phyloP scores from a whole-genome alignment of 1,284 basidiomycete species.

The Inonotus obliquus region DNA sequence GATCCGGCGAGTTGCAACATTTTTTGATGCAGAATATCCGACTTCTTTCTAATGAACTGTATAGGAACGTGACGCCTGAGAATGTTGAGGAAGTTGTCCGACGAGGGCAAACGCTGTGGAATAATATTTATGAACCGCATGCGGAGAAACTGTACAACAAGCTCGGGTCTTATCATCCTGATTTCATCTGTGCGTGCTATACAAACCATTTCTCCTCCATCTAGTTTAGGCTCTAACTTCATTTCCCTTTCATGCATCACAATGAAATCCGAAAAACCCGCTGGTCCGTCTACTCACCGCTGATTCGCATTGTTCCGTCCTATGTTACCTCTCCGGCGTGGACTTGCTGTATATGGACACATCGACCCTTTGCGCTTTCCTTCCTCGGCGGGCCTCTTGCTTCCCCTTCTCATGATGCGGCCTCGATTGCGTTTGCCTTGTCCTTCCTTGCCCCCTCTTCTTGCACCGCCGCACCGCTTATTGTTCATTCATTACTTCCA shows the following conservation, averaged over 20 bases:
- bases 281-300: background rate
- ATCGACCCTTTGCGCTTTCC: conserved; percentile 15
- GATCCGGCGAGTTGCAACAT: conserved; percentile 48
- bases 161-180: conserved; percentile 79
- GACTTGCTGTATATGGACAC: conserved; percentile 5
- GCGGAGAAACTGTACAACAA: conserved; percentile 86
- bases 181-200: conserved; percentile 70
- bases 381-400: conserved; percentile 14
- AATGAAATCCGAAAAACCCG: conserved; percentile 1
- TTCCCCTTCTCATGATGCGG: background rate
- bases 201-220: conserved; percentile 17
- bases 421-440: background rate
- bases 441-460: background rate
- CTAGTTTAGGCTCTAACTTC: conserved; percentile 23
- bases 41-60: background rate
- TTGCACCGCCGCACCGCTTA: conserved; percentile 6
- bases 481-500: background rate
- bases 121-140: conserved; percentile 89
- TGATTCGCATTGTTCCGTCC: background rate
- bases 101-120: conserved; percentile 76
- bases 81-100: conserved; percentile 63
- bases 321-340: background rate
- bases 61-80: conserved; percentile 55
- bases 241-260: background rate
- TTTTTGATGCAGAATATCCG: background rate